Base-by-base conservation (phyloP, 805 yeast genomes). In the Lipomyces japonicus region DNA sequence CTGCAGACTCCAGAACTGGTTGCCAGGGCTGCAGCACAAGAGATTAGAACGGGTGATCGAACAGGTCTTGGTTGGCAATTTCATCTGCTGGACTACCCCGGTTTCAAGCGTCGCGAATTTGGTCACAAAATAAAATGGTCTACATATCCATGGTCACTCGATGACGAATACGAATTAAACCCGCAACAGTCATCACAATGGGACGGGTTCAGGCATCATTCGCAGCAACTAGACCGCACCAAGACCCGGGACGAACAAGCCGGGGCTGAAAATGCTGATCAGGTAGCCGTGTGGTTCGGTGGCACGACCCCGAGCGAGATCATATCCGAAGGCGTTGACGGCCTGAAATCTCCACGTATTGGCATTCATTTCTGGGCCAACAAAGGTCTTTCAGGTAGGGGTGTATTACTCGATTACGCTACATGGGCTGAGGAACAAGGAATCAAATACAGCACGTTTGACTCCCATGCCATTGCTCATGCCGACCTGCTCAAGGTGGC, bases 121-220 rank as follows among this genome's bases (percentile, higher is more conserved):
- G 31, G 43, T 22, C 34, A n/a, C 18, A 46, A 51, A 5, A 28
- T 46, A 35, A 39, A 46, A 22, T 34, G 51, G 48, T 28, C 41
- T 19, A 21, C 31, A 34, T 46, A 16, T 35, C 53, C 56, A n/a
- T 40, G 35, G 24, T 48, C 60, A 3, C 34, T 59, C 28, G 69
- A 65, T 44, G 69, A 65, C 45, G 67, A 60, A 41, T 57, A 57
- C 44, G 38, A 32, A 21, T 46, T 65, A 42, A 66, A 66, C 47
- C 67, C 69, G 2, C 69, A 66, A 49, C 58, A 57, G 22, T 59
- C 66, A 23, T 62, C 67, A 14, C 69, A 66, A 52, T 66, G 68
- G 68, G 69, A 66, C 44, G 69, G 69, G 9, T 56, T 66, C 41
- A 53, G 68, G 12, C 69, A 65, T 44, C 62, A 59, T 49, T 50